Evolutionary conservation across 768 basidiomycete species (phyloP).

Genomic region (Leccinum fibrillosum): DNA sequence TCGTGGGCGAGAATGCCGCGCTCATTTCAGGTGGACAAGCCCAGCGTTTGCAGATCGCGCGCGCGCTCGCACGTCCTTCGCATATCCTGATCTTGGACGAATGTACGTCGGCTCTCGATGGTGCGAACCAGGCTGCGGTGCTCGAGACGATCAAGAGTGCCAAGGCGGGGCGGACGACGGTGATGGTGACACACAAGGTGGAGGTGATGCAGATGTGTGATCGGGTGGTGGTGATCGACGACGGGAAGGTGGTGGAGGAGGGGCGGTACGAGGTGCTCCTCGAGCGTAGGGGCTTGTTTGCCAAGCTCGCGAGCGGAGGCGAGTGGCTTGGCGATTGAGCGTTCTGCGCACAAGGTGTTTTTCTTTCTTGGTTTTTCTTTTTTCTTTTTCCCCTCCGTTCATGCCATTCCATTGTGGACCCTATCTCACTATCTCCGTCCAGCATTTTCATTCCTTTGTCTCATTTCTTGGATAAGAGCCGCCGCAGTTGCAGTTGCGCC

Average conservation of each 20-base stretch:
- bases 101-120: too few relatives aligned
- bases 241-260: conserved; percentile 37
- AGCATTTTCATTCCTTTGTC: not conserved
- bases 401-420: not conserved
- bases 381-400: too few relatives aligned
- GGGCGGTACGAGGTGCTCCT: conserved; percentile 74
- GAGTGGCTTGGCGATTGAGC: conserved; percentile 49
- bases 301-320: conserved; percentile 73
- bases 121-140: too few relatives aligned
- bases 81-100: too few relatives aligned
- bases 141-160: conserved; percentile 27
- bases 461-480: not conserved
- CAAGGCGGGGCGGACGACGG: conserved; percentile 70
- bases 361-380: not conserved
- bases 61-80: too few relatives aligned
- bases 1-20: too few relatives aligned
- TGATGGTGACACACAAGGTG: conserved; percentile 90
- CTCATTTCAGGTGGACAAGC: too few relatives aligned
- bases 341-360: not conserved
- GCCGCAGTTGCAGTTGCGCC: not conserved
- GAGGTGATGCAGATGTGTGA: conserved; percentile 92
- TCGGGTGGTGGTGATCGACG: conserved; percentile 57
- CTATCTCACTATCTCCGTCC: not conserved
- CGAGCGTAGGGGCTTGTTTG: conserved; percentile 66
- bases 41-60: too few relatives aligned